Evolutionary conservation across 257 asterid species (phyloP).

Genomic region (Gentiana straminea): DNA sequence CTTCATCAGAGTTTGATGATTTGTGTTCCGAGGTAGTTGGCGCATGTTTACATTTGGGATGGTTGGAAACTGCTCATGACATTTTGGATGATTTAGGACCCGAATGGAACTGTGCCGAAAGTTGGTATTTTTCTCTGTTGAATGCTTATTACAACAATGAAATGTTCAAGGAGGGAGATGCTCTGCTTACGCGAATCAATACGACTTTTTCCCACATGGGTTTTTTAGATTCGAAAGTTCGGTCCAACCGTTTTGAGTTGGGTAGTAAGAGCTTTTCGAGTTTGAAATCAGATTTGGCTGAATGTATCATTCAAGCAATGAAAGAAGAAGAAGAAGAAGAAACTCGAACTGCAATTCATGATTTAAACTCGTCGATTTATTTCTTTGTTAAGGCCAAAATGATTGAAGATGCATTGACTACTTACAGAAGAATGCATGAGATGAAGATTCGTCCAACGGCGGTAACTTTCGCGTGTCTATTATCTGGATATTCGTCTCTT

Average conservation of each 20-base stretch:
- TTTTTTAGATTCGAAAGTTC: constrained; percentile 10
- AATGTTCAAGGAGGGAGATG: constrained; percentile 64
- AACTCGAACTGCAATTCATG: constrained; percentile 21
- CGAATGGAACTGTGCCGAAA: constrained; percentile 24
- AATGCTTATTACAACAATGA: constrained; percentile 35
- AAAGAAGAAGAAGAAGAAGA: constrained; percentile 20
- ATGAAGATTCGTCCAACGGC: constrained; percentile 52
- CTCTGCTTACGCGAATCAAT: constrained; percentile 32
- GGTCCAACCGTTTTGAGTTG: constrained; percentile 11
- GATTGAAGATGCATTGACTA: constrained; percentile 64
- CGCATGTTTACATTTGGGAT: constrained; percentile 58
- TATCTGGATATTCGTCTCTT: constrained; percentile 45
- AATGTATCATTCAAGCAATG: constrained; percentile 31
- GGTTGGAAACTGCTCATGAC: constrained; percentile 94
- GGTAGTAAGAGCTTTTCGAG: constrained; percentile 13
- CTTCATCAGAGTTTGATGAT: constrained; percentile 17
- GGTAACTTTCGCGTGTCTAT: constrained; percentile 46
- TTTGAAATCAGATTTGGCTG: constrained; percentile 26
- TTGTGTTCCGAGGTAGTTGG: constrained; percentile 42
- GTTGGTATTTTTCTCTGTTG: constrained; percentile 43
- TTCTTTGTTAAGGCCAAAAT: constrained; percentile 75
- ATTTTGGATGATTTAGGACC: constrained; percentile 66
- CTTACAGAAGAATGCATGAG: constrained; percentile 64
- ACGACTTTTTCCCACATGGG: constrained; percentile 15
- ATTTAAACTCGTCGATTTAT: constrained; percentile 61